Evolutionary conservation across 176 grass and related monocot genomes (phyloP).

Genomic region (Zoysia japonica): DNA sequence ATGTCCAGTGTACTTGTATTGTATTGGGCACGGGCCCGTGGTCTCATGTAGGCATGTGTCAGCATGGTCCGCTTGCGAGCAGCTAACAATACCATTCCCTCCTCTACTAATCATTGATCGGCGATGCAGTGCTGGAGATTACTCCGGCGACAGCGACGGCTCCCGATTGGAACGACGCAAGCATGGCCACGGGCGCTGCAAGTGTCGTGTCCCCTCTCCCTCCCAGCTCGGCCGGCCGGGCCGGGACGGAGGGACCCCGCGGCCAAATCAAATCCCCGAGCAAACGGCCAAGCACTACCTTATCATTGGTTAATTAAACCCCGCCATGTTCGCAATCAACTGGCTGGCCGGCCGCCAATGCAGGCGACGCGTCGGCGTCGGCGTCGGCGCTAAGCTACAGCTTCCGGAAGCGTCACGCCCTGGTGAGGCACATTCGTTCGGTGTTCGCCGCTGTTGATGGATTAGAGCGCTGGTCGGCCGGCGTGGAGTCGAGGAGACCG

Average conservation of each 20-base stretch:
- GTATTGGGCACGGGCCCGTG: not conserved
- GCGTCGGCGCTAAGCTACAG: not conserved
- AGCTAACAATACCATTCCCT: not conserved
- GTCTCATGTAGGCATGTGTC: not conserved
- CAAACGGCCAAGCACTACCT: not conserved
- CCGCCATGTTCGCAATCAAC: not conserved
- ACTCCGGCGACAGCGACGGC: not conserved
- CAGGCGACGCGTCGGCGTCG: slow-evolving; percentile 19
- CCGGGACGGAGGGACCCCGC: not conserved
- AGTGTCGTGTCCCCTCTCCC: slow-evolving; percentile 3
- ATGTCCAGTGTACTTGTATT: no score
- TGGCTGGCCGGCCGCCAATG: slow-evolving; percentile 4
- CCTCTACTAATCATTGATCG: slow-evolving; percentile 40
- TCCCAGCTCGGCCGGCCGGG: not conserved
- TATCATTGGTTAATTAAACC: not conserved
- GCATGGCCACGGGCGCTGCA: slow-evolving; percentile 34
- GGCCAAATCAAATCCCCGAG: not conserved
- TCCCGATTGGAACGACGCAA: not conserved
- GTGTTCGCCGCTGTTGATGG: not conserved
- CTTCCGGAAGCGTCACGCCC: not conserved
- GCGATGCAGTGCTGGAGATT: slow-evolving; percentile 11
- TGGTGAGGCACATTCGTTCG: not conserved
- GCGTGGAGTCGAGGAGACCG: not conserved
- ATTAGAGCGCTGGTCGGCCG: not conserved
- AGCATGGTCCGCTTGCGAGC: not conserved